A percentile compares a stretch with the other conserved stretches of the same genome.
Conservation (phyloP, 257 asterid species). For the Solanum pimpinellifolium region DNA sequence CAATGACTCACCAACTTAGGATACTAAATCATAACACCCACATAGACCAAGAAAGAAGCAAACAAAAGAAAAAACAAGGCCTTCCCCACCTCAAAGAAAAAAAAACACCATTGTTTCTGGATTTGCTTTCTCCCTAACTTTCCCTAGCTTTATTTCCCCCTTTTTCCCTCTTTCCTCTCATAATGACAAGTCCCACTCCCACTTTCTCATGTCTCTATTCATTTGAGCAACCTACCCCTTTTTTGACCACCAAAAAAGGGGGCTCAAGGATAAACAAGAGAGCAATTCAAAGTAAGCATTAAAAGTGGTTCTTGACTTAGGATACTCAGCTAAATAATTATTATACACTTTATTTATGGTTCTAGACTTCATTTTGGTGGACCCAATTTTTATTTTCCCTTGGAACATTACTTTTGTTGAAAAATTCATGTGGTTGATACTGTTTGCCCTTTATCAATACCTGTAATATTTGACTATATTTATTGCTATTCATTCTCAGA, state of each 20-base stretch:
- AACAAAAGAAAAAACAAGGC: background rate
- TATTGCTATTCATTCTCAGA: background rate
- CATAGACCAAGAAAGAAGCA: background rate
- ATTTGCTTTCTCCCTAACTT: background rate
- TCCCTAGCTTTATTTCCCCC: background rate
- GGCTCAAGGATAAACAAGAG: background rate
- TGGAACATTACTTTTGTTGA: background rate
- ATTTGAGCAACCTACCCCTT: background rate
- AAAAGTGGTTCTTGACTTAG: background rate
- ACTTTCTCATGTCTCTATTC: conserved; percentile 24
- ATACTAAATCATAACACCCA: background rate
- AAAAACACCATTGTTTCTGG: conserved; percentile 1
- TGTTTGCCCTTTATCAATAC: background rate
- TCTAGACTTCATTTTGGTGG: background rate
- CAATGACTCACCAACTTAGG: background rate
- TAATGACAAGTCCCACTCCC: conserved; percentile 23
- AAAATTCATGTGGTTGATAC: background rate
- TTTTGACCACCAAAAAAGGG: conserved; percentile 8
- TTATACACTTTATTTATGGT: background rate
- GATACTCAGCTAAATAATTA: background rate
- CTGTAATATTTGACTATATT: background rate
- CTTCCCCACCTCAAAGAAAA: background rate
- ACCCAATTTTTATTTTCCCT: background rate
- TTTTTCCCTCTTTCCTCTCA: conserved; percentile 2
- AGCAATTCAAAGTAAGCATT: conserved; percentile 15